These are phyloP conservation scores for Sanghuangporus weigelae DNA, from an alignment of 1,284 basidiomycete genomes.

Conservation along the genomic window DNA sequence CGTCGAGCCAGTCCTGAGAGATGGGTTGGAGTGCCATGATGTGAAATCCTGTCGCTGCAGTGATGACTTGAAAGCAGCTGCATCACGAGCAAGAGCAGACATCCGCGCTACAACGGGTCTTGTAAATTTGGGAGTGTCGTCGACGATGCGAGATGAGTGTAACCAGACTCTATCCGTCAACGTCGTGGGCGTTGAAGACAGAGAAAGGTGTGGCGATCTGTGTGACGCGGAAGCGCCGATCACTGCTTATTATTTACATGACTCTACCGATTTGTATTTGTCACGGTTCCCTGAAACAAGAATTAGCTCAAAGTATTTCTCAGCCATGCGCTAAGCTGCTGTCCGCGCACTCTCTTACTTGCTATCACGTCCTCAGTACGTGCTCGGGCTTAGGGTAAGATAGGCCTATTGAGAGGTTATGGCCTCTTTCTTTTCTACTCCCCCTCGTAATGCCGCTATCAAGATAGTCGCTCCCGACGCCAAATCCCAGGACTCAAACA, in stretches of 20 bases:
- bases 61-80: constrained; percentile 59
- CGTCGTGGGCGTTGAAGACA: background rate
- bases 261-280: background rate
- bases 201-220: background rate
- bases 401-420: constrained; percentile 1
- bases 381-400: background rate
- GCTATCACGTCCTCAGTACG: background rate
- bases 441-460: constrained; percentile 45
- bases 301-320: background rate
- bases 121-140: background rate
- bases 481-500: constrained; percentile 19
- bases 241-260: background rate
- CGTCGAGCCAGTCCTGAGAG: constrained; percentile 13
- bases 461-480: constrained; percentile 48
- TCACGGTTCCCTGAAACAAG: background rate
- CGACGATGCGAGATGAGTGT: background rate
- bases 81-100: constrained; percentile 60
- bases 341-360: background rate
- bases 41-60: constrained; percentile 59
- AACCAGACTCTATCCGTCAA: constrained; percentile 1
- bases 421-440: constrained; percentile 39
- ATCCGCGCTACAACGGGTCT: constrained; percentile 29
- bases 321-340: background rate
- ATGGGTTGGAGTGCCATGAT: constrained; percentile 66
- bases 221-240: background rate